Base-by-base conservation (phyloP, 2,329 filamentous ascomycete species). In the Zelopaecilomyces penicillatus region DNA sequence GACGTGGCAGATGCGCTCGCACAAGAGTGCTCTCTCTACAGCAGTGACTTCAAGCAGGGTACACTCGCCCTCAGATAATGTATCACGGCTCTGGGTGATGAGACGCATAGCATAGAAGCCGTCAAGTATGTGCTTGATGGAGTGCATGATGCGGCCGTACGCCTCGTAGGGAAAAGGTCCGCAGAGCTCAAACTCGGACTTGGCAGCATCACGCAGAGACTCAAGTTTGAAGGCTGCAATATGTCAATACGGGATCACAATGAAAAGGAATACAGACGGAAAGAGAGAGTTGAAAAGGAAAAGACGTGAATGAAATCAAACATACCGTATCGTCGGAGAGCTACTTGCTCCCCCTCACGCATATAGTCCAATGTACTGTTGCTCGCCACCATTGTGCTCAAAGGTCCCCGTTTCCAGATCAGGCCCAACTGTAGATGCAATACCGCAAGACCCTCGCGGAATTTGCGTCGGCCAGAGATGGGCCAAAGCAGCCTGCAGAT, bases 61-160 rank as follows among this genome's bases (percentile, higher is more conserved):
- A 45, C 83, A 80, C 66, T 97, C 91, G 4, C 91, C 90, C 28
- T 83, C 78, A 3, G 82, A 88, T 1, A 87, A 77, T 33, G 77
- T 76, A n/a, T 32, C 30, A 8, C 83, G 71, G 47, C 91, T 86
- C 58, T 85, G 76, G 33, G 95, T 89, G 50, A 96, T 83, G 8
- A 96, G 79, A 51, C 91, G 94, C 87, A 98, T 95, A 42, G 90
- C 88, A 59, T 97, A 90, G 63, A 98, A 96, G 33, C 87, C 84
- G 64, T 96, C 90, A 4, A 97, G 79, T 65, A 96, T 87, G 42
- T 85, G 82, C 50, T 84, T 83, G 1, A 90, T 95, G 7, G 83
- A 83, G 26, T 79, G 77, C 59, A 97, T 76, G 46, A 97, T 85
- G 32, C 81, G 78, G 4, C 76, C 78, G 60, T 86, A 90, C 11